Evolutionary conservation across 1,139 yeast genomes (phyloP), one percentile per base, ranked within the genome.

Genomic region (Blastobotrys elegans): DNA sequence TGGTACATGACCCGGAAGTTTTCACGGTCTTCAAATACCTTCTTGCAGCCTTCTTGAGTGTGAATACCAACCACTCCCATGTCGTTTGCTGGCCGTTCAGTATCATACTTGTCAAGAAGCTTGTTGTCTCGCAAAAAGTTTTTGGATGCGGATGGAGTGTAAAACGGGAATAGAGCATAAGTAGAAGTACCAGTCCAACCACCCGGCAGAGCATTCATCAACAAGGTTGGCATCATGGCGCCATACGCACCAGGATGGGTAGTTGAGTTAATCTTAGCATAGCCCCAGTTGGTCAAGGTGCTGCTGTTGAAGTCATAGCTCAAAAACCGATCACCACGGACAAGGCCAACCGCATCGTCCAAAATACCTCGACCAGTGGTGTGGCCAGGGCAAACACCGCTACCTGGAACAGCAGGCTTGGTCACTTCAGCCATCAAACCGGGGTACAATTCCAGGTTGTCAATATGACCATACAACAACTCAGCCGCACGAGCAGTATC

Each of bases 381-480:
- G 11, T 44, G 47, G n/a, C 47, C 47, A 11, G 47, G 43, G 26
- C 47, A 44, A 18, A 44, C 43, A n/a, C 47, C 47, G 18, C 47
- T 44, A 2, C 47, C 47, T 4, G 47, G 33, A 14, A 38, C 16
- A 2, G 47, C 47, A 26, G 47, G 47, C 39, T 44, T 44, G 29
- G 47, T 44, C 4, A 32, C 39, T 20, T 44, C 47, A 27, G 47
- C 47, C 43, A 44, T 44, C 40, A 44, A 44, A 14, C 47, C 47
- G 16, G 47, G 47, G 16, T 44, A 44, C 4, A 44, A 18, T 35
- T 44, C 47, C n/a, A 44, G 34, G 40, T 44, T 39, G 24, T 44
- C 47, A 20, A 44, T 44, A 22, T 44, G 47, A 2, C 47, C 47
- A 29, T 44, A 44, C 21, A 44, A 21, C 38, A 44, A 24, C n/a